Conservation (phyloP, 768 basidiomycete species). For the Termitomyces bulborhizus region DNA sequence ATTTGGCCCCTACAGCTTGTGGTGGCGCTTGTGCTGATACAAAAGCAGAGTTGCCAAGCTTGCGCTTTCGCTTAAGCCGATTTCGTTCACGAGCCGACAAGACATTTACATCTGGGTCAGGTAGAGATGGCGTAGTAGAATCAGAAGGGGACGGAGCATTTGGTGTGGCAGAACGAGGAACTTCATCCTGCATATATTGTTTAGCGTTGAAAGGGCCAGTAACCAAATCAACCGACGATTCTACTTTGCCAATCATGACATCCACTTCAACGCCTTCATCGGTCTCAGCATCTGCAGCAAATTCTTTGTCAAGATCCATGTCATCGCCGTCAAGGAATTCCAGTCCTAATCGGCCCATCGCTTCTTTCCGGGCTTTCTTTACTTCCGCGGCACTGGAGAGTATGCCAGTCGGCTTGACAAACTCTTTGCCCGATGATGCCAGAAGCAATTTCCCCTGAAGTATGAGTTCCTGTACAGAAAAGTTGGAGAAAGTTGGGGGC, state of each 20-base stretch:
- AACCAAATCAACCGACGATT: conserved; percentile 23
- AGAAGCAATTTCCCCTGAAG: conserved; percentile 74
- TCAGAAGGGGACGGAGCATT: conserved; percentile 47
- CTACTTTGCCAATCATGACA: conserved; percentile 25
- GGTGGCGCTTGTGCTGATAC: conserved; percentile 63
- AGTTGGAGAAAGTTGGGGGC: conserved; percentile 59
- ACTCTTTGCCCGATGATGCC: conserved; percentile 93
- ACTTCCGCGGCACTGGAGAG: conserved; percentile 73
- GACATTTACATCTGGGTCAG: conserved; percentile 43
- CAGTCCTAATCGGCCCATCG: conserved; percentile 82
- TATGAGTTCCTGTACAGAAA: conserved; percentile 74
- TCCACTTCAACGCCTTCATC: conserved; percentile 35
- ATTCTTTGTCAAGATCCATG: conserved; percentile 82
- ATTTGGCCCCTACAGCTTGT: conserved; percentile 55
- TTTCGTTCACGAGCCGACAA: conserved; percentile 92
- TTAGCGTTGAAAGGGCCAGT: conserved; percentile 39
- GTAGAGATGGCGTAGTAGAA: conserved; percentile 30
- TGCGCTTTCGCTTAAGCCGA: conserved; percentile 91
- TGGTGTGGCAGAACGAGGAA: conserved; percentile 40
- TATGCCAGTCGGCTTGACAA: conserved; percentile 65
- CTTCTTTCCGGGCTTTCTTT: conserved; percentile 81
- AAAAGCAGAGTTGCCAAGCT: conserved; percentile 77
- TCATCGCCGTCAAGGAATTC: conserved; percentile 83
- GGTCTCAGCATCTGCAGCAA: conserved; percentile 48
- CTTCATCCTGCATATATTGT: conserved; percentile 29